Evolutionary conservation across 2,329 filamentous ascomycete genomes (phyloP).

Genomic region (Fusarium transvaalense): DNA sequence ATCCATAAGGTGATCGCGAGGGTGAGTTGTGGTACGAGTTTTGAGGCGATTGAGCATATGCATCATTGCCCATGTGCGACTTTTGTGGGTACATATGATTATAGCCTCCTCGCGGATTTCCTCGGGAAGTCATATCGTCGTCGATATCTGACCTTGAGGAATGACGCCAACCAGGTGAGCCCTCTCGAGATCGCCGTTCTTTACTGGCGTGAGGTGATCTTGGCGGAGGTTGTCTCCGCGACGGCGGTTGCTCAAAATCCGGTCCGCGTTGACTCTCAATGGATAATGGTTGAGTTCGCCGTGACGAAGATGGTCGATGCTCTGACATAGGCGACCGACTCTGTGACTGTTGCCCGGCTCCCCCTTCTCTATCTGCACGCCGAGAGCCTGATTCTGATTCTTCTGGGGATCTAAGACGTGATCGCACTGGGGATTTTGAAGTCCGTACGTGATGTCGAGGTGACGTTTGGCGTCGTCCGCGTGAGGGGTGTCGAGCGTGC

Average conservation of each 20-base stretch:
- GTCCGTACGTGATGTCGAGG: slow-evolving; percentile 50
- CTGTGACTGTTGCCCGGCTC: slow-evolving; percentile 42
- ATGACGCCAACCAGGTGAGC: slow-evolving; percentile 50
- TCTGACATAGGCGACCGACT: slow-evolving; percentile 46
- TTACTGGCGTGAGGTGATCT: slow-evolving; percentile 48
- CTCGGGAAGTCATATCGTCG: slow-evolving; percentile 62
- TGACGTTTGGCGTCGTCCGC: slow-evolving; percentile 50
- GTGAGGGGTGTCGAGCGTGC: slow-evolving; percentile 51
- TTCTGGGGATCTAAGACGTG: slow-evolving; percentile 46
- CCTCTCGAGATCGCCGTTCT: slow-evolving; percentile 49
- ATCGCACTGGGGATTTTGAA: slow-evolving; percentile 48
- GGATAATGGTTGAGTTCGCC: slow-evolving; percentile 40
- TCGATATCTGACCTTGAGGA: slow-evolving; percentile 65
- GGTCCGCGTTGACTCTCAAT: slow-evolving; percentile 41
- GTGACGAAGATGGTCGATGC: slow-evolving; percentile 36
- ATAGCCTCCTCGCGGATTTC: slow-evolving; percentile 59
- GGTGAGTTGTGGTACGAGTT: slow-evolving; percentile 62
- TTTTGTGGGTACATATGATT: slow-evolving; percentile 55
- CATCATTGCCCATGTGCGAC: slow-evolving; percentile 55
- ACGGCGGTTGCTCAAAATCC: slow-evolving; percentile 39
- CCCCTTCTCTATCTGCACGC: slow-evolving; percentile 44
- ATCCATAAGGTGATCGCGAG: slow-evolving; percentile 58
- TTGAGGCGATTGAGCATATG: slow-evolving; percentile 59
- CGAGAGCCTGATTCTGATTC: slow-evolving; percentile 46
- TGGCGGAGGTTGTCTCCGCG: slow-evolving; percentile 43